Base-by-base conservation (phyloP, 805 yeast species). In the Candida ponderosae region DNA sequence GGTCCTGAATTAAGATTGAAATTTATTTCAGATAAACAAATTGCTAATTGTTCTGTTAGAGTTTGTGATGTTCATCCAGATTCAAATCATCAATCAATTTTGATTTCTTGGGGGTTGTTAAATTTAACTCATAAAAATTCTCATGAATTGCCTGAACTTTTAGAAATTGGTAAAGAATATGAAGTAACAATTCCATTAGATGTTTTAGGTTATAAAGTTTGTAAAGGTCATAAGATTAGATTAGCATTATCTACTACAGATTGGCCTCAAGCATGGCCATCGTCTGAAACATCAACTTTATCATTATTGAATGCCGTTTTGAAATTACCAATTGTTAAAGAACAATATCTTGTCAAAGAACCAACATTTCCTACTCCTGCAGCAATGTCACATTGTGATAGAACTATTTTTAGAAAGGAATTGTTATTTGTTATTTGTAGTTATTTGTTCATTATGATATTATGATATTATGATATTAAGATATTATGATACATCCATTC, bases 201-300 rank as follows among this genome's bases (percentile, higher is more conserved):
- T 46, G 68, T 66, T 7, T 38, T 66, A 13, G 72, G 72, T 30
- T 49, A 60, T 34, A 57, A 57, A 27, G 40, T 59, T 11, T 49
- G 40, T 9, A 51, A 52, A 33, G 70, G 69, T 9, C 72, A 68
- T 41, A 56, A 47, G 32, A 39, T 68, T 18, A 54, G 66, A 42
- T 45, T 68, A 11, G 66, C 69, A 0, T 53, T 68, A 32, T 65
- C 72, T 7, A 57, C 72, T 1, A 56, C 67, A 26, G 72, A 68
- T 41, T 68, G 74, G 73, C 72, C 73, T 10, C 69, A 65, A 38
- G 56, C 57, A 26, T 68, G 73, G 73, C 73, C 74, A 21, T 50
- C 61, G 0, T 57, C 69, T 5, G 67, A 63, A 44, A 62, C 57
- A 6, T 67, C 71, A 36, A 57, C 54, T 2, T 42, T 67, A 29